A percentile compares a stretch with the other conserved stretches of the same genome.
These are phyloP conservation scores for Diatrype stigma DNA, from an alignment of 2,329 filamentous ascomycete genomes.

Conservation along the genomic window DNA sequence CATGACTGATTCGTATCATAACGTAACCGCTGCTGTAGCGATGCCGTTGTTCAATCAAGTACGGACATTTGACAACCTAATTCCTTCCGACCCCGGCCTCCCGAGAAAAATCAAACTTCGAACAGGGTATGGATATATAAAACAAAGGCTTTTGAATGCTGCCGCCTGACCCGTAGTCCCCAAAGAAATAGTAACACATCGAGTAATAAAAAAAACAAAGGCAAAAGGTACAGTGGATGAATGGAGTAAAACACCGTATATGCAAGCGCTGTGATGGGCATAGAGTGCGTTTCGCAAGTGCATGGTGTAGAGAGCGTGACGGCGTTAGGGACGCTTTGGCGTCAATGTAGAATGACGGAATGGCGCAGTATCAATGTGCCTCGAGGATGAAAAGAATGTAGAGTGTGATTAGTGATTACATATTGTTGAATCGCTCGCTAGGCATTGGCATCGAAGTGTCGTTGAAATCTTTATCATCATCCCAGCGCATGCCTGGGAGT, in stretches of 20 bases:
- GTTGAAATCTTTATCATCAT: slow-evolving; percentile 53
- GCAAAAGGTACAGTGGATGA: too few species aligned
- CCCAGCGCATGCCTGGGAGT: slow-evolving; percentile 48
- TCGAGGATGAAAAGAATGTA: background rate
- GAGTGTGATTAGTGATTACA: slow-evolving; percentile 34
- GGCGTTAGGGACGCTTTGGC: too few species aligned
- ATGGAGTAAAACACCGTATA: too few species aligned
- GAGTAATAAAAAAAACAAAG: background rate
- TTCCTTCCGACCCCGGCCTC: background rate
- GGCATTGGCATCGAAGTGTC: slow-evolving; percentile 57
- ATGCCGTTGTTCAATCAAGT: background rate
- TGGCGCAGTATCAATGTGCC: background rate
- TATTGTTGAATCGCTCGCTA: slow-evolving; percentile 52
- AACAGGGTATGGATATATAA: background rate
- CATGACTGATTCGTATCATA: background rate
- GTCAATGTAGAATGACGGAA: background rate
- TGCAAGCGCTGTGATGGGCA: too few species aligned
- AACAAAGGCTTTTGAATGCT: background rate
- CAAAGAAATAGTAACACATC: background rate
- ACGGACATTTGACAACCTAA: background rate
- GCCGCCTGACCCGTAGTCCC: background rate
- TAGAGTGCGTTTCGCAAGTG: too few species aligned
- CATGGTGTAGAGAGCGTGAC: too few species aligned
- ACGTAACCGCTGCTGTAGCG: background rate
- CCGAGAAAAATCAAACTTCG: background rate